phyloP scores from a whole-genome alignment of 2,329 filamentous ascomycete genomes.

The Dothistroma septosporum region DNA sequence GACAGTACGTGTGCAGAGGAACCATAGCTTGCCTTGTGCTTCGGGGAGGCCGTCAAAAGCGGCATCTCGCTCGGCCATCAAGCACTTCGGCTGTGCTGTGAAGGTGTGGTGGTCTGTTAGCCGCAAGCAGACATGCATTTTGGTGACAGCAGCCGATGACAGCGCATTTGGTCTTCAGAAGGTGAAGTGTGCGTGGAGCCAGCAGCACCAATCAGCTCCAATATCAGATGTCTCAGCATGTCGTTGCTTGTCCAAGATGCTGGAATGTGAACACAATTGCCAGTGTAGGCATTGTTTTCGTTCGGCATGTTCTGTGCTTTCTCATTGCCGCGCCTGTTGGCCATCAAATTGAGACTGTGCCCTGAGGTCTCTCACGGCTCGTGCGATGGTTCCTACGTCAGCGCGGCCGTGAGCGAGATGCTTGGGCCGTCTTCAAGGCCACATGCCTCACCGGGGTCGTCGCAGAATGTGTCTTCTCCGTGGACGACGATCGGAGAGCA shows the following conservation, averaged over 20 bases:
- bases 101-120: slow-evolving; percentile 9
- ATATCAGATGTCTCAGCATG: not conserved
- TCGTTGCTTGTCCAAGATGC: not conserved
- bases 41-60: slow-evolving; percentile 1
- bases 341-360: slow-evolving; percentile 3
- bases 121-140: not conserved
- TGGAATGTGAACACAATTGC: slow-evolving; percentile 1
- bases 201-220: slow-evolving; percentile 3
- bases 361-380: not conserved
- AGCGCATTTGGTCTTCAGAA: slow-evolving; percentile 7
- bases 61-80: slow-evolving; percentile 10
- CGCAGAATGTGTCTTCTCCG: not conserved
- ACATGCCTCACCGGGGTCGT: not conserved
- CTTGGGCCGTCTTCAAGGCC: not conserved
- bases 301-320: not conserved
- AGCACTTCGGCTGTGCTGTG: slow-evolving; percentile 10
- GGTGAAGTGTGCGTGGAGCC: slow-evolving; percentile 19
- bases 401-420: not conserved
- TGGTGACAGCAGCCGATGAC: slow-evolving; percentile 11
- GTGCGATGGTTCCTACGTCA: slow-evolving; percentile 5
- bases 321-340: not conserved
- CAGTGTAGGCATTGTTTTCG: slow-evolving; percentile 4
- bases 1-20: not conserved
- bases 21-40: not conserved
- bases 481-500: not conserved